These are phyloP conservation scores for Candolleomyces eurysporus DNA, from an alignment of 768 basidiomycete species.

Conservation along the genomic window DNA sequence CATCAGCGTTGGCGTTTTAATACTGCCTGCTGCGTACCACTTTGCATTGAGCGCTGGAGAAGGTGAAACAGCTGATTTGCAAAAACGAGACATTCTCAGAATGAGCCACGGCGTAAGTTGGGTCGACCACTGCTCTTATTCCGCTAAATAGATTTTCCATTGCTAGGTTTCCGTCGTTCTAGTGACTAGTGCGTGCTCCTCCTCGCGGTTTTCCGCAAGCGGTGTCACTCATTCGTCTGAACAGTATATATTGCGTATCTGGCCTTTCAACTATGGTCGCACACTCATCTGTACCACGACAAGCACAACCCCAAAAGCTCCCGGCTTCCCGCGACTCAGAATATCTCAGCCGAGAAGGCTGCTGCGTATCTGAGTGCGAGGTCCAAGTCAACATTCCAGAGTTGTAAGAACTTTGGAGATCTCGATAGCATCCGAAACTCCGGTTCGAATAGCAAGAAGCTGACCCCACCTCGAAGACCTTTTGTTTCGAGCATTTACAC, in stretches of 20 bases:
- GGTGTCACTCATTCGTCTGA: slow-evolving; percentile 3
- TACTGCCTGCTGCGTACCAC: slow-evolving; percentile 76
- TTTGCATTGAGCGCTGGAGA: slow-evolving; percentile 44
- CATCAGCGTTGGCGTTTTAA: slow-evolving; percentile 75
- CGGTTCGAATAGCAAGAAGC: too few relatives aligned
- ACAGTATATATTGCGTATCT: slow-evolving; percentile 71
- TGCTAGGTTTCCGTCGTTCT: slow-evolving; percentile 70
- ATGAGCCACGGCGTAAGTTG: slow-evolving; percentile 78
- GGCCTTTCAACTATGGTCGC: slow-evolving; percentile 78
- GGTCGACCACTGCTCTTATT: not conserved
- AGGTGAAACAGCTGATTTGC: slow-evolving; percentile 22
- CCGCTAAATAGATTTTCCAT: not conserved
- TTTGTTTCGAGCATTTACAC: not conserved
- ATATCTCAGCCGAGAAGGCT: slow-evolving; percentile 34
- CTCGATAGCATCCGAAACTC: not conserved
- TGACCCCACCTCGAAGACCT: not conserved
- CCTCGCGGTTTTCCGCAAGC: not conserved
- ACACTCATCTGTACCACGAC: slow-evolving; percentile 66
- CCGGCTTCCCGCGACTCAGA: slow-evolving; percentile 28
- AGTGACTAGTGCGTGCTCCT: slow-evolving; percentile 58
- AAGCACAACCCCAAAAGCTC: slow-evolving; percentile 41
- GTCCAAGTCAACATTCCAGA: slow-evolving; percentile 2
- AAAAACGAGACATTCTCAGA: slow-evolving; percentile 51
- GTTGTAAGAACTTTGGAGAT: not conserved
- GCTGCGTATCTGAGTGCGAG: slow-evolving; percentile 18